These are phyloP conservation scores for Sporothrix variecibatus DNA, from an alignment of 2,329 filamentous ascomycete species.

Conservation along the genomic window DNA sequence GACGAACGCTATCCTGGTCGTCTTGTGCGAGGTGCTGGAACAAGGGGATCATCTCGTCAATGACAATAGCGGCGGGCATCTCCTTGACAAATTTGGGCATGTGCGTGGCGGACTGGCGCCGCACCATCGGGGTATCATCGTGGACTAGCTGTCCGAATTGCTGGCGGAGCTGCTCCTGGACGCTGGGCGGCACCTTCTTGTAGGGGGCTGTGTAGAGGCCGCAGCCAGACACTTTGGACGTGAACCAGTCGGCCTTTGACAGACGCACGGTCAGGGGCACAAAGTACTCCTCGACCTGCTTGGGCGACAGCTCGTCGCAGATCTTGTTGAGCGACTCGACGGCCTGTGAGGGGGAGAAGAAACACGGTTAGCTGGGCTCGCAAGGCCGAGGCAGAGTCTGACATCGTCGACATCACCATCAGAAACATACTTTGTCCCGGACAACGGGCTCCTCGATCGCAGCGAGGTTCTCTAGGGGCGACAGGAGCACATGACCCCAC, in stretches of 20 bases:
- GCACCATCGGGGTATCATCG: constrained; percentile 98
- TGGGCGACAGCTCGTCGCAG: constrained; percentile 83
- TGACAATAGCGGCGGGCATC: constrained; percentile 87
- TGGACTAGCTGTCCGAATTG: constrained; percentile 93
- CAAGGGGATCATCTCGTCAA: constrained; percentile 98
- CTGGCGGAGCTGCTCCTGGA: constrained; percentile 87
- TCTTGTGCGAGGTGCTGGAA: constrained; percentile 97
- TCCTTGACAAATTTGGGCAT: constrained; percentile 97
- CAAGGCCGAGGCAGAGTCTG: neutral
- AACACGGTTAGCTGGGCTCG: constrained; percentile 17
- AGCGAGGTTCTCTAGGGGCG: constrained; percentile 94
- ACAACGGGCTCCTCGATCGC: constrained; percentile 98
- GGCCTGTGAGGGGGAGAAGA: constrained; percentile 58
- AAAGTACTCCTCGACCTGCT: constrained; percentile 96
- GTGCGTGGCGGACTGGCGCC: constrained; percentile 94
- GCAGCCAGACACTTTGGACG: constrained; percentile 96
- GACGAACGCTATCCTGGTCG: constrained; percentile 94
- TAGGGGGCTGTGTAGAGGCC: constrained; percentile 94
- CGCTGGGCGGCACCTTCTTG: constrained; percentile 80
- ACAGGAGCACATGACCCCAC: constrained; percentile 93
- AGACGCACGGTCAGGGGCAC: constrained; percentile 93
- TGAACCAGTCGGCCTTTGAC: constrained; percentile 99
- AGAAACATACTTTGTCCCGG: constrained; percentile 79
- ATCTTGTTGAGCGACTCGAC: constrained; percentile 99
- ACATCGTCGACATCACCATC: neutral